Evolutionary conservation across 2,329 filamentous ascomycete species (phyloP).

Genomic region (Ophiostoma piceae): DNA sequence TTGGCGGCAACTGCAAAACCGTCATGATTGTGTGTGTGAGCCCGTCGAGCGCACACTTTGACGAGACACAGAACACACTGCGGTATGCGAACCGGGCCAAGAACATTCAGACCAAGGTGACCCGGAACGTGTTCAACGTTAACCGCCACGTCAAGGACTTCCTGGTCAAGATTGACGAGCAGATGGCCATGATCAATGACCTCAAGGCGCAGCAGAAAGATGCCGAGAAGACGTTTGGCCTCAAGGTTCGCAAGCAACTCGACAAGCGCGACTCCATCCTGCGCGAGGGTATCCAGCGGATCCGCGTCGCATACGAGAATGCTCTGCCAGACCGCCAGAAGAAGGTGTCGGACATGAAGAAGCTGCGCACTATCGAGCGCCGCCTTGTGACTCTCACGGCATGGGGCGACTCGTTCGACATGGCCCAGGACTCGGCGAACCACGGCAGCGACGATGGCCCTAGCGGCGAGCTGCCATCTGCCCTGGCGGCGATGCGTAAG

Average conservation of each 20-base stretch:
- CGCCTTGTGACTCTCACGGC: slow-evolving; percentile 80
- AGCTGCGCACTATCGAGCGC: slow-evolving; percentile 73
- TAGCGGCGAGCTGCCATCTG: slow-evolving; percentile 53
- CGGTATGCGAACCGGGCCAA: slow-evolving; percentile 97
- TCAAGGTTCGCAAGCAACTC: slow-evolving; percentile 84
- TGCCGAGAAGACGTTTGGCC: slow-evolving; percentile 71
- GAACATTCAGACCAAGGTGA: slow-evolving; percentile 99
- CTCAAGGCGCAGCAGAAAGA: slow-evolving; percentile 90
- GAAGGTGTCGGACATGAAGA: slow-evolving; percentile 72
- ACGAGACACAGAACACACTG: slow-evolving; percentile 96
- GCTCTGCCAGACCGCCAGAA: slow-evolving; percentile 72
- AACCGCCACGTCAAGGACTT: slow-evolving; percentile 99
- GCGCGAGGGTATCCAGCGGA: slow-evolving; percentile 71
- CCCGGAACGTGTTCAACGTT: slow-evolving; percentile 98
- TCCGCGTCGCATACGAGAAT: slow-evolving; percentile 80
- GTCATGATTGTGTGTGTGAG: slow-evolving; percentile 99
- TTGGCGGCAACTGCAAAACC: slow-evolving; percentile 96
- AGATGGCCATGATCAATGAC: slow-evolving; percentile 94
- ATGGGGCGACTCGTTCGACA: slow-evolving; percentile 90
- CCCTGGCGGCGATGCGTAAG: slow-evolving; percentile 71
- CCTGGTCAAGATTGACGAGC: slow-evolving; percentile 97
- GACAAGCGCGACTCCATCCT: slow-evolving; percentile 74
- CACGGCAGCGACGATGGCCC: slow-evolving; percentile 49
- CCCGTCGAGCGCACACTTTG: slow-evolving; percentile 91
- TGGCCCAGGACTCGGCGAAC: slow-evolving; percentile 61